phyloP scores from a whole-genome alignment of 352 stramenopile species.

The Pythium pectinolyticum region DNA sequence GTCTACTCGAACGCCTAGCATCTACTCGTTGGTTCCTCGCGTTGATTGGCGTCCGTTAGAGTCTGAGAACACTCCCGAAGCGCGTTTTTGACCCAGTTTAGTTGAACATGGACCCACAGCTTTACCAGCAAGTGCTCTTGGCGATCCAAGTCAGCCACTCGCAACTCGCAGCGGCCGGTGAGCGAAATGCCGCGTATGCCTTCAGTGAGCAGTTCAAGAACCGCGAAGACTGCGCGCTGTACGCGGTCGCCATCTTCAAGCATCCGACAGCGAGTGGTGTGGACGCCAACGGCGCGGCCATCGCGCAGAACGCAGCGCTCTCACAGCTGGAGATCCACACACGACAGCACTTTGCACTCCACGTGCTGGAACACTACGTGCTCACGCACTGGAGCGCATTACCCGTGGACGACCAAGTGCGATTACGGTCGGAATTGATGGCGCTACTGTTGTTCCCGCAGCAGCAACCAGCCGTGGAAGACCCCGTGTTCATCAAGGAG shows the following conservation, averaged over 20 bases:
- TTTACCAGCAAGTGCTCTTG: conserved; percentile 75
- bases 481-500: conserved; percentile 71
- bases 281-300: conserved; percentile 16
- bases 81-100: too few species aligned
- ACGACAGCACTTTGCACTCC: conserved; percentile 76
- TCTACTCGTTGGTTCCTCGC: neutral
- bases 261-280: conserved; percentile 34
- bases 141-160: conserved; percentile 76
- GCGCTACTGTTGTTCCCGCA: conserved; percentile 52
- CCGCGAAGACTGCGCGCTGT: conserved; percentile 63
- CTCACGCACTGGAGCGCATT: conserved; percentile 54
- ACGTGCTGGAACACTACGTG: conserved; percentile 74
- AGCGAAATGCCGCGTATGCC: conserved; percentile 59
- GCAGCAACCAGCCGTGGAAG: conserved; percentile 27
- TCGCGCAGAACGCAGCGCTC: conserved; percentile 6
- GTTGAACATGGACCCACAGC: conserved; percentile 52
- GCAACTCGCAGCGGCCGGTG: conserved; percentile 37
- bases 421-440: conserved; percentile 58
- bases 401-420: conserved; percentile 43
- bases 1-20: neutral
- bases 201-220: conserved; percentile 81
- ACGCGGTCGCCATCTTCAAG: conserved; percentile 74
- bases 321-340: conserved; percentile 42
- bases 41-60: conserved; percentile 9
- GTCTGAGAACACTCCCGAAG: neutral